Conservation (phyloP, 306 rosid genomes). For the Casuarina glauca region DNA sequence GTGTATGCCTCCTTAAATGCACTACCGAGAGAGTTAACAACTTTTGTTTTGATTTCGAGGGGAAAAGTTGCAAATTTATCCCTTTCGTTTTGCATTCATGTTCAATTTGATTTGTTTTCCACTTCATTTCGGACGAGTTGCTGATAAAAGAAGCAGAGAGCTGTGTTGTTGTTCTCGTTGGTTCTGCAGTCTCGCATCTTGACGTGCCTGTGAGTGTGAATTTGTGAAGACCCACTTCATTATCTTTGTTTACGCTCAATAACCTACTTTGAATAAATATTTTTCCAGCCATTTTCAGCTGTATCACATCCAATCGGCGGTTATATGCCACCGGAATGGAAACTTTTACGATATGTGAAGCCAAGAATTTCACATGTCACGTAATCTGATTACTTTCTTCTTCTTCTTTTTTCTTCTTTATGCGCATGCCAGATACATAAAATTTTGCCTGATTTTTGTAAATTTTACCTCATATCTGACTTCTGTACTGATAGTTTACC, state of each 20-base stretch:
- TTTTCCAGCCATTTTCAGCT: not conserved
- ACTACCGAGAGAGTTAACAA: not conserved
- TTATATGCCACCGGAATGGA: no score
- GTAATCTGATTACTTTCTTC: no score
- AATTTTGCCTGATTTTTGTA: no score
- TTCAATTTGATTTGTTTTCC: not conserved
- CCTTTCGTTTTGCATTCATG: not conserved
- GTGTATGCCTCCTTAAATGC: not conserved
- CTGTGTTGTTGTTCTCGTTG: not conserved
- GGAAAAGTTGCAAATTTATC: not conserved
- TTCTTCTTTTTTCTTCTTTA: no score
- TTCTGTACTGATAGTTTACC: no score
- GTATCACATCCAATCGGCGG: not conserved
- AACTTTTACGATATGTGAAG: no score
- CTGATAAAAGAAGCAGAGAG: not conserved
- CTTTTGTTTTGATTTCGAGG: not conserved
- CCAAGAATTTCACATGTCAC: no score
- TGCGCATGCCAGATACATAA: no score
- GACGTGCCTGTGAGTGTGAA: not conserved
- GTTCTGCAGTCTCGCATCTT: not conserved
- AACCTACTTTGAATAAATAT: not conserved
- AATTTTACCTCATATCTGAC: no score
- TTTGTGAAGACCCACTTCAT: no score
- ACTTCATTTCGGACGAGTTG: not conserved
- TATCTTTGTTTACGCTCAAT: not conserved